These are phyloP conservation scores for Corylus heterophylla DNA, from an alignment of 306 rosid genomes.

Conservation along the genomic window DNA sequence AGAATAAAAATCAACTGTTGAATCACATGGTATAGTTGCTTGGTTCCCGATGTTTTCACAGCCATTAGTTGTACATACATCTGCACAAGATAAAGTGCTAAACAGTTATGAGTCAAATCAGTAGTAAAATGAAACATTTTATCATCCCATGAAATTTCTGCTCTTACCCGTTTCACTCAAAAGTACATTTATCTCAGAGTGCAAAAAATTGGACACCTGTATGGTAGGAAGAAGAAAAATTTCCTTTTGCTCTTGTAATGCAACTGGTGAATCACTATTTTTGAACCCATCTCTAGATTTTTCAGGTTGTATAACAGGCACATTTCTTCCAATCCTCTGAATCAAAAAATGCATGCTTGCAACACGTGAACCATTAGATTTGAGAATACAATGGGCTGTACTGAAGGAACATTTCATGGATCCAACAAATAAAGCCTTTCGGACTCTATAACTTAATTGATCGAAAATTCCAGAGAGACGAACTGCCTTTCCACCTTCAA, in stretches of 20 bases:
- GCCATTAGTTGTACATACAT: slow-evolving; percentile 40
- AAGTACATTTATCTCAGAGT: slow-evolving; percentile 66
- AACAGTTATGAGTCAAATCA: slow-evolving; percentile 20
- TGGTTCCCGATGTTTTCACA: slow-evolving; percentile 54
- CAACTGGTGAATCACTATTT: slow-evolving; percentile 49
- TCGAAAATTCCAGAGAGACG: slow-evolving; percentile 81
- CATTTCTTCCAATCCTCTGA: slow-evolving; percentile 66
- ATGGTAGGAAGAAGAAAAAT: slow-evolving; percentile 91
- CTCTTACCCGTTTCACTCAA: slow-evolving; percentile 79
- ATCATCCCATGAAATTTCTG: slow-evolving; percentile 24
- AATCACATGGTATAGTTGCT: slow-evolving; percentile 62
- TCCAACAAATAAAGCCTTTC: slow-evolving; percentile 64
- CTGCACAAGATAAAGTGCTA: slow-evolving; percentile 45
- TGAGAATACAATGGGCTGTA: slow-evolving; percentile 63
- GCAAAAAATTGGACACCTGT: slow-evolving; percentile 72
- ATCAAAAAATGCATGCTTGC: slow-evolving; percentile 75
- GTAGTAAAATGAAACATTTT: slow-evolving; percentile 14
- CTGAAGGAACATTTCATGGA: slow-evolving; percentile 68
- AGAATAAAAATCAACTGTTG: slow-evolving; percentile 70
- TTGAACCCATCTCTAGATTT: slow-evolving; percentile 34
- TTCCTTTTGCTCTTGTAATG: slow-evolving; percentile 81
- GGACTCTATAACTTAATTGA: slow-evolving; percentile 79
- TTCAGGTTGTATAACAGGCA: slow-evolving; percentile 61
- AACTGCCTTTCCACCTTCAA: slow-evolving; percentile 92
- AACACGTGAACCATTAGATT: slow-evolving; percentile 49